These are phyloP conservation scores for Posidonia australis DNA, from an alignment of 106 monocot species.

Conservation along the genomic window DNA sequence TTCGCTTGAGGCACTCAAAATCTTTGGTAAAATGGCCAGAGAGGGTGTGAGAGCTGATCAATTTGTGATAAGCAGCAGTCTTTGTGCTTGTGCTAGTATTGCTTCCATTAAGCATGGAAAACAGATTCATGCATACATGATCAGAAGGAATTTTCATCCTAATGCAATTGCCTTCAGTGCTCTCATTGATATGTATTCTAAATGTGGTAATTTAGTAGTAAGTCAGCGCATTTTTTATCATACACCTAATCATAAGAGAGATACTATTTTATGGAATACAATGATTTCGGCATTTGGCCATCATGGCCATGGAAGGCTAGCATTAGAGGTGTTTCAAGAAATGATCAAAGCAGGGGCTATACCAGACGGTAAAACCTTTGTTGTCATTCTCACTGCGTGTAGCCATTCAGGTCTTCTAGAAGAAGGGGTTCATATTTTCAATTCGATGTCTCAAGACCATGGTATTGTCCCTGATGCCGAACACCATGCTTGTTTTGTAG, in stretches of 20 bases:
- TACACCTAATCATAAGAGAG: conserved; percentile 19
- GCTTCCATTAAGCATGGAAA: conserved; percentile 49
- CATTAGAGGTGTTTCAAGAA: conserved; percentile 36
- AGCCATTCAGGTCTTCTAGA: conserved; percentile 51
- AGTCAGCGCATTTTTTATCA: conserved; percentile 30
- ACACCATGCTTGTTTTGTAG: conserved; percentile 68
- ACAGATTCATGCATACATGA: conserved; percentile 53
- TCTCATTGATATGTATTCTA: conserved; percentile 80
- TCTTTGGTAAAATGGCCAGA: conserved; percentile 44
- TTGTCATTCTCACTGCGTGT: conserved; percentile 54
- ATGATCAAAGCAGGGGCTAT: conserved; percentile 34
- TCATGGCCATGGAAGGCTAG: conserved; percentile 44
- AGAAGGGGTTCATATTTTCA: conserved; percentile 50
- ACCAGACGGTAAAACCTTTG: conserved; percentile 46
- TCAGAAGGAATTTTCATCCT: conserved; percentile 35
- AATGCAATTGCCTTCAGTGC: conserved; percentile 53
- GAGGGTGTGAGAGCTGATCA: conserved; percentile 46
- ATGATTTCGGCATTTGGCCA: conserved; percentile 56
- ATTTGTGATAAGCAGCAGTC: conserved; percentile 49
- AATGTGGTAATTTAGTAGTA: conserved; percentile 55
- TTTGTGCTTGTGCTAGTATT: conserved; percentile 53
- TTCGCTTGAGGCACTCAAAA: conserved; percentile 35
- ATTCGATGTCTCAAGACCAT: conserved; percentile 38
- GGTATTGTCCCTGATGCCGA: conserved; percentile 34
- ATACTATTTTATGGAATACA: conserved; percentile 61